Evolutionary conservation across 2,329 filamentous ascomycete species (phyloP), one percentile per base, ranked within the genome.

Genomic region (Aspergillus alliaceus): DNA sequence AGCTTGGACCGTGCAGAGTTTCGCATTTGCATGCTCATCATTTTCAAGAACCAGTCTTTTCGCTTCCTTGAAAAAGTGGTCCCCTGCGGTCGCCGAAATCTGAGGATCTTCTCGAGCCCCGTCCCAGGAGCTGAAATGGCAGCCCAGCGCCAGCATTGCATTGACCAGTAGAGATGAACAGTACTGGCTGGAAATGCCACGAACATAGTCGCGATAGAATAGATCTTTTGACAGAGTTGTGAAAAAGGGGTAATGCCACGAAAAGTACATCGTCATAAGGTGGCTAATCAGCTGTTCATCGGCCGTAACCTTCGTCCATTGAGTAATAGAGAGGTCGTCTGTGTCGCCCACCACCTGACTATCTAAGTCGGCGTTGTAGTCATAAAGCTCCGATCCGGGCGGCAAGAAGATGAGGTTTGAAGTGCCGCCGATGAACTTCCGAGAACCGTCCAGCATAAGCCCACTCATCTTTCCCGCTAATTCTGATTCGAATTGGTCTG

Each of bases 191-290:
- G 84, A 69, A 72, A 80, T 75, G 0, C 95, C 93, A 14, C 82
- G 83, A 44, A 88, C 73, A 66, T 96, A 97, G 71, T 98, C 93
- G 40, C 88, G 84, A 70, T 90, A 93, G 71, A 99, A 98, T 31
- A 96, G 79, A 35, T 83, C 86, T 72, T 91, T 96, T 12, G 93
- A 93, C 6, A 98, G 80, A 0, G 90, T 95, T 4, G 92, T 93
- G 73, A 98, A 99, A 76, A 95, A 98, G 18, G 92, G 88, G 74
- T 98, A 98, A 75, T 98, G 95, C 90, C 93, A 98, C 66, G 88
- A 91, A 77, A 98, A 98, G 76, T 99, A 99, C 90, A 98, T 93
- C 68, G 93, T 93, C 70, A 99, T 86, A 18, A 99, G 84, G 73
- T 97, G 93, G 15, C 87, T 84, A 65, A 97, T 86, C 46, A 96